Evolutionary conservation across 2,329 filamentous ascomycete genomes (phyloP).

Genomic region (Aspergillus fumigatiaffinis): DNA sequence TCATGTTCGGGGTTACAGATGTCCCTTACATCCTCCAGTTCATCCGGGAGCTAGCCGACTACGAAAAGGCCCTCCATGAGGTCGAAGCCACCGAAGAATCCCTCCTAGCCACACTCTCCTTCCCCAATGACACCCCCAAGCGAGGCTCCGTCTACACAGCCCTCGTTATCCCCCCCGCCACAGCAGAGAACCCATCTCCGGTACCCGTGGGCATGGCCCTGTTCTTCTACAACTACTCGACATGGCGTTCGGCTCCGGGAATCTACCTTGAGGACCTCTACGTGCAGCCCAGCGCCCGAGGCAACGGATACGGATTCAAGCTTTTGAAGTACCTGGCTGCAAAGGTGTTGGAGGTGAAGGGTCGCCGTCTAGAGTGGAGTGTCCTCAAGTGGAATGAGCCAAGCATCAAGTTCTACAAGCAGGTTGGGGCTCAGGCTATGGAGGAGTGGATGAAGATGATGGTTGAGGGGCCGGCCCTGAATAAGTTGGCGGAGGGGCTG

Average conservation of each 20-base stretch:
- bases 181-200: constrained; percentile 34
- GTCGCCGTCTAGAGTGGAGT: constrained; percentile 79
- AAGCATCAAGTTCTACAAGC: constrained; percentile 77
- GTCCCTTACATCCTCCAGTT: constrained; percentile 74
- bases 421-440: constrained; percentile 43
- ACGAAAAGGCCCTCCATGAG: constrained; percentile 71
- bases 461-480: constrained; percentile 44
- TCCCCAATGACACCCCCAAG: constrained; percentile 53
- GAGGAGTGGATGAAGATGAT: constrained; percentile 50
- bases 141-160: constrained; percentile 69
- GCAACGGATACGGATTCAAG: constrained; percentile 73
- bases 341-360: constrained; percentile 69
- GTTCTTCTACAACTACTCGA: constrained; percentile 95
- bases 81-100: constrained; percentile 76
- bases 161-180: constrained; percentile 55
- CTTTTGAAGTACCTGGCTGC: constrained; percentile 73
- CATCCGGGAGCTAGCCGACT: constrained; percentile 80
- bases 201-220: constrained; percentile 71
- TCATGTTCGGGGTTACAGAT: constrained; percentile 52
- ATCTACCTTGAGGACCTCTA: constrained; percentile 95
- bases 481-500: constrained; percentile 34
- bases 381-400: constrained; percentile 92
- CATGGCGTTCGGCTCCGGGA: constrained; percentile 81
- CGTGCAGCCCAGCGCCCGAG: constrained; percentile 66
- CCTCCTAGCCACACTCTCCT: constrained; percentile 72